Evolutionary conservation across 495 filamentous ascomycete genomes (phyloP).

Genomic region (Xylaria venustula): DNA sequence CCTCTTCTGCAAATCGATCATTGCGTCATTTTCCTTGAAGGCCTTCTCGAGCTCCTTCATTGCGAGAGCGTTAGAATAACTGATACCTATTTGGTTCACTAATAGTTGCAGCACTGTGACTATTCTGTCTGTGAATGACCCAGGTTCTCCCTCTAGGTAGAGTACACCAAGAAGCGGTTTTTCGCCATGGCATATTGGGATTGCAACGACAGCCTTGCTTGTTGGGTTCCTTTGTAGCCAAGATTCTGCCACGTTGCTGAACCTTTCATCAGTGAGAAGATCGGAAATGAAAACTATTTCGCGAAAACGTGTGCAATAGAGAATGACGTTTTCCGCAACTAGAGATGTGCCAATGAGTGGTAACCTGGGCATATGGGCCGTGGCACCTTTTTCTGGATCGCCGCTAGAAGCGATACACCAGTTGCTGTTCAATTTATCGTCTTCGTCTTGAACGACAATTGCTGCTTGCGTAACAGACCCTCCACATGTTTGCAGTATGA

Average conservation of each 20-base stretch:
- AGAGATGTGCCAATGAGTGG: conserved; percentile 60
- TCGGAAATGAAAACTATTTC: conserved; percentile 84
- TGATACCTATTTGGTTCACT: conserved; percentile 87
- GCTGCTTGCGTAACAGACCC: conserved; percentile 73
- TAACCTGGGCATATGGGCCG: conserved; percentile 59
- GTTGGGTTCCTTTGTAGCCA: conserved; percentile 66
- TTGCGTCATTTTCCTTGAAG: conserved; percentile 75
- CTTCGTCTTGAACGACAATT: conserved; percentile 74
- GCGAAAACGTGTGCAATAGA: conserved; percentile 80
- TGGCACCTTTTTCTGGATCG: conserved; percentile 64
- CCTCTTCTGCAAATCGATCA: conserved; percentile 83
- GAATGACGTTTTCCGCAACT: conserved; percentile 73
- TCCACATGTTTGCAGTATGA: conserved; percentile 83
- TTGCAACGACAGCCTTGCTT: conserved; percentile 77
- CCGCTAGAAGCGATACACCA: conserved; percentile 80
- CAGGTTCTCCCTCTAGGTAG: conserved; percentile 80
- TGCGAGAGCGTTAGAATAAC: conserved; percentile 80
- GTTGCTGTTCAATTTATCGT: conserved; percentile 47
- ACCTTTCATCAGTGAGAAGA: conserved; percentile 79
- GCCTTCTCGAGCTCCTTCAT: conserved; percentile 80
- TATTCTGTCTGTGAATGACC: conserved; percentile 85
- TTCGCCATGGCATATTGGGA: conserved; percentile 78
- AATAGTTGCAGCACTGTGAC: conserved; percentile 81
- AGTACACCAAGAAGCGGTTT: conserved; percentile 76
- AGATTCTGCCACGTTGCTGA: conserved; percentile 72